A percentile compares a stretch with the other conserved stretches of the same genome.
These are phyloP conservation scores for Kluyveromyces marxianus DNA, from an alignment of 1,139 yeast species.

Conservation along the genomic window DNA sequence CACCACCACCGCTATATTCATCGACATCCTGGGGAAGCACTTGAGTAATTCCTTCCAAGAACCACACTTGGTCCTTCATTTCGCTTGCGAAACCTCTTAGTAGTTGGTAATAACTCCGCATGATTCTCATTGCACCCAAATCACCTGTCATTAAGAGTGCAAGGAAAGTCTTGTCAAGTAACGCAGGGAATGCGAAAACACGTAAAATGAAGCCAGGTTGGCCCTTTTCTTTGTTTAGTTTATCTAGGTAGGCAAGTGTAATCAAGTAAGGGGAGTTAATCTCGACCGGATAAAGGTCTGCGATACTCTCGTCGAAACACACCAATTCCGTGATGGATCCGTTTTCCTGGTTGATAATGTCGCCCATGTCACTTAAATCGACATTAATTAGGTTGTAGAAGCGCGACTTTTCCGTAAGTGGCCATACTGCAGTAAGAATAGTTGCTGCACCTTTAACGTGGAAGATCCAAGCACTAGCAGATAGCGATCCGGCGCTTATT, in stretches of 20 bases:
- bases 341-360: slow-evolving; percentile 46
- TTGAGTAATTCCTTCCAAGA: slow-evolving; percentile 81
- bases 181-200: slow-evolving; percentile 89
- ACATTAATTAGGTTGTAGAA: slow-evolving; percentile 73
- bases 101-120: slow-evolving; percentile 79
- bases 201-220: slow-evolving; percentile 80
- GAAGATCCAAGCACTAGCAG: slow-evolving; percentile 94
- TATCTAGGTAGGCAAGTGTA: slow-evolving; percentile 79
- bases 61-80: slow-evolving; percentile 89
- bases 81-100: slow-evolving; percentile 76
- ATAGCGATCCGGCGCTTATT: slow-evolving; percentile 34
- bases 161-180: slow-evolving; percentile 71
- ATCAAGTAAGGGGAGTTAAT: slow-evolving; percentile 77
- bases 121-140: slow-evolving; percentile 76
- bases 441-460: slow-evolving; percentile 97
- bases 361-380: slow-evolving; percentile 72
- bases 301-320: slow-evolving; percentile 81
- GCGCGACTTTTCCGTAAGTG: slow-evolving; percentile 69
- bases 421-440: slow-evolving; percentile 90
- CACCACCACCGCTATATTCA: slow-evolving; percentile 79
- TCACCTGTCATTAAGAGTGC: slow-evolving; percentile 78
- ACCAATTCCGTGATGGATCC: slow-evolving; percentile 50
- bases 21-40: slow-evolving; percentile 82
- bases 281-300: slow-evolving; percentile 80
- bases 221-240: slow-evolving; percentile 71